Percentiles rank a stretch among this genome's conserved stretches.
Evolutionary conservation across 176 grass and related monocot species (phyloP).

Genomic region (Oryza punctata): DNA sequence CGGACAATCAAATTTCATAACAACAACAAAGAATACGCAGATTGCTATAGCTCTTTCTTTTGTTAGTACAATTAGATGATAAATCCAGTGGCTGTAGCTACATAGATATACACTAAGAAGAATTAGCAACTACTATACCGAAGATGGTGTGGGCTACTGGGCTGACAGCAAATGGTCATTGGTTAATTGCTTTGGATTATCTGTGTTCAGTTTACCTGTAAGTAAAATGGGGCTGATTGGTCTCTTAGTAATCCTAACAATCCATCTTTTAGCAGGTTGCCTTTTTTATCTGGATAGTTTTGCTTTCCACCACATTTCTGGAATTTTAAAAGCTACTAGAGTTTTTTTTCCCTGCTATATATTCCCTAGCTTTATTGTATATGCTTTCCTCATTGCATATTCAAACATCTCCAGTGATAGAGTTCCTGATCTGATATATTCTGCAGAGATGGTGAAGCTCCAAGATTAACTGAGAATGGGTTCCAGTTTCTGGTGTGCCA

Average conservation of each 20-base stretch:
- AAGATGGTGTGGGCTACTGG: background rate
- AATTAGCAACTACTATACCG: slow-evolving; percentile 9
- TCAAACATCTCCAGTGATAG: background rate
- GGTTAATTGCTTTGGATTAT: background rate
- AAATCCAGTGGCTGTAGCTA: background rate
- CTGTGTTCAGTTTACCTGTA: slow-evolving; percentile 13
- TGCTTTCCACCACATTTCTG: slow-evolving; percentile 8
- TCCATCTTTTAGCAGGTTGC: slow-evolving; percentile 1
- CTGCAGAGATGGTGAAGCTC: slow-evolving; percentile 79
- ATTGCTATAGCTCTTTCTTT: slow-evolving; percentile 29
- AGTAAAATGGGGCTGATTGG: slow-evolving; percentile 4
- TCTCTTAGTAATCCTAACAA: background rate
- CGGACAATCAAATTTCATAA: background rate
- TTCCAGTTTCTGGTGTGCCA: slow-evolving; percentile 84
- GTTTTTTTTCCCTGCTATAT: slow-evolving; percentile 1
- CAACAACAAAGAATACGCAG: background rate
- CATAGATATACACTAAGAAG: background rate
- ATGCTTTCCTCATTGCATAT: slow-evolving; percentile 7
- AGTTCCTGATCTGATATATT: slow-evolving; percentile 42
- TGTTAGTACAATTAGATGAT: background rate
- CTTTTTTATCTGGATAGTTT: background rate
- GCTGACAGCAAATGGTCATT: slow-evolving; percentile 4
- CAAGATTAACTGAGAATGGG: slow-evolving; percentile 92
- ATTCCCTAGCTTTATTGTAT: background rate
- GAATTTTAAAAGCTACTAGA: background rate